These are phyloP conservation scores for Letharia columbiana DNA, from an alignment of 495 filamentous ascomycete species.

Conservation along the genomic window DNA sequence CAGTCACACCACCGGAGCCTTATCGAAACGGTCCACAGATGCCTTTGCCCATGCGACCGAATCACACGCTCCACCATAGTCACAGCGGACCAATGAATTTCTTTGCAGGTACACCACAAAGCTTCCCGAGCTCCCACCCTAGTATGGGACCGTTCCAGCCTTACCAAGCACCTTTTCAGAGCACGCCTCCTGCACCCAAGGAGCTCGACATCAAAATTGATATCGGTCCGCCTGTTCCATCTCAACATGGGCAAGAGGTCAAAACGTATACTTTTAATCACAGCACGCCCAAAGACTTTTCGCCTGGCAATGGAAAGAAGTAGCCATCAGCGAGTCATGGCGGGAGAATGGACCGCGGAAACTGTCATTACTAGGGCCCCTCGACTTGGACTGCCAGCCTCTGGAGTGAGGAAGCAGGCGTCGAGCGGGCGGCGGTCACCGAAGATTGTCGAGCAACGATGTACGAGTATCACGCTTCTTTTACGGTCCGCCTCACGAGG, in stretches of 20 bases:
- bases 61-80: constrained; percentile 9
- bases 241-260: constrained; percentile 10
- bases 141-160: constrained; percentile 2
- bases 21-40: constrained; percentile 10
- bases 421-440: background rate
- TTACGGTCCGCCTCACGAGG: background rate
- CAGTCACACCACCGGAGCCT: constrained; percentile 16
- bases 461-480: constrained; percentile 9
- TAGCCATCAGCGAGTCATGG: background rate
- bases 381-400: background rate
- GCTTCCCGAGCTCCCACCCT: constrained; percentile 3
- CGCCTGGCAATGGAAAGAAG: constrained; percentile 11
- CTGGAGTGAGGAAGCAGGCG: background rate
- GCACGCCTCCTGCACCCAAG: constrained; percentile 7
- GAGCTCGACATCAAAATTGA: constrained; percentile 19
- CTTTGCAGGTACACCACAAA: constrained; percentile 4
- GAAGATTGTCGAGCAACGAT: background rate
- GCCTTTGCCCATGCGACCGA: constrained; percentile 8
- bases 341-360: background rate
- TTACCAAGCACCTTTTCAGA: constrained; percentile 1
- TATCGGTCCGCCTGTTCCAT: constrained; percentile 14
- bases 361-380: background rate
- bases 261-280: constrained; percentile 15
- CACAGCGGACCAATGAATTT: constrained; percentile 10
- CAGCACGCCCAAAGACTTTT: constrained; percentile 15